Conservation (phyloP, 768 basidiomycete species). For the Amyloporia xantha region DNA sequence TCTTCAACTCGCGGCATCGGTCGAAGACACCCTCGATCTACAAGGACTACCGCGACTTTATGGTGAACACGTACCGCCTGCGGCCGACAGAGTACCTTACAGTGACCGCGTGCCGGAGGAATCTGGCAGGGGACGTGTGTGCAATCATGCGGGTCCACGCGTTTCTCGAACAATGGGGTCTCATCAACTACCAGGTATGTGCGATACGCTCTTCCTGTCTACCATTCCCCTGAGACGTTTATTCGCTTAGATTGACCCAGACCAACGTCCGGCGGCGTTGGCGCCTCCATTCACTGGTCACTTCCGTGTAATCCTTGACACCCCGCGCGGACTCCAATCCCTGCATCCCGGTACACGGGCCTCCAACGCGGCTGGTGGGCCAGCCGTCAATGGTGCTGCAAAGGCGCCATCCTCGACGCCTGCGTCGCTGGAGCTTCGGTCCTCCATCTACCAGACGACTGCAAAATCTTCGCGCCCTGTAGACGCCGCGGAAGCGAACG, state of each 20-base stretch:
- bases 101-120: slow-evolving; percentile 92
- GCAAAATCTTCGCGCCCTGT: slow-evolving; percentile 75
- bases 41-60: slow-evolving; percentile 99
- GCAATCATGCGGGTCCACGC: slow-evolving; percentile 99
- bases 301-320: slow-evolving; percentile 95
- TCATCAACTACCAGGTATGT: slow-evolving; percentile 95
- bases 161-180: slow-evolving; percentile 97
- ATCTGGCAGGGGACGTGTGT: slow-evolving; percentile 96
- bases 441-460: slow-evolving; percentile 83
- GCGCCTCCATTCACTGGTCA: slow-evolving; percentile 98
- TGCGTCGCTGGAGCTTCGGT: slow-evolving; percentile 82
- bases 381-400: slow-evolving; percentile 43
- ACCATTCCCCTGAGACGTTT: too few relatives aligned
- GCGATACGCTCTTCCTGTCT: slow-evolving; percentile 5
- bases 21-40: slow-evolving; percentile 96
- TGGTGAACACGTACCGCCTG: slow-evolving; percentile 97
- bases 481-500: slow-evolving; percentile 57
- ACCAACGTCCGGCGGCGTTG: slow-evolving; percentile 87
- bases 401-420: slow-evolving; percentile 39
- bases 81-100: slow-evolving; percentile 94
- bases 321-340: slow-evolving; percentile 92
- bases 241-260: slow-evolving; percentile 83
- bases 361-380: slow-evolving; percentile 33
- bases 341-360: slow-evolving; percentile 78
- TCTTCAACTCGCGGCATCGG: slow-evolving; percentile 93